Evolutionary conservation across 2,329 filamentous ascomycete genomes (phyloP), one percentile per base, ranked within the genome.

Genomic region (Coniochaeta hoffmannii): DNA sequence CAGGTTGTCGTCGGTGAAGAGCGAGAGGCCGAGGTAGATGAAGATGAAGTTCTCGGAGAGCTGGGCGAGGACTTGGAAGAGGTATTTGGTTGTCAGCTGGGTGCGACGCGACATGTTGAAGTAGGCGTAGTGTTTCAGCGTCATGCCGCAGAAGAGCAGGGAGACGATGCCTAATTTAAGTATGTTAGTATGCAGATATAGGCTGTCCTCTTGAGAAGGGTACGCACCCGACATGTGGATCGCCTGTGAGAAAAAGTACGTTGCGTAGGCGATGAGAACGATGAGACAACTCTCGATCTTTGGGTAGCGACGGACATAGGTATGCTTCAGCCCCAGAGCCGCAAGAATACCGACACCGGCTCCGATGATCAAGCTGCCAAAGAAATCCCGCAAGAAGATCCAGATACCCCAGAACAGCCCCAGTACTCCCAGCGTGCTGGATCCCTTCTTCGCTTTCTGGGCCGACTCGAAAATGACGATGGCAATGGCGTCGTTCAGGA

Each of bases 101-200:
- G 94, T 97, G 59, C 94, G 87, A 51, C 94, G 86, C 30, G 94
- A 99, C 94, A 99, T 99, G 76, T 99, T 99, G 79, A 97, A 97
- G 74, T 99, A 99, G 59, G 94, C 94, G 67, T 99, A 99, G 69
- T 99, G 94, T 73, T 99, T 99, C 60, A 99, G 78, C 11, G 94
- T 97, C 63, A 99, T 99, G 55, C 94, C 94, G 71, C 94, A 99
- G 76, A 99, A 99, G 1, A 99, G 79, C 57, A 99, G 78, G 24
- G 94, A 96, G 62, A 99, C 94, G 65, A 99, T 99, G 63, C 92
- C 90, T 94, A 62, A 17, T 28, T 14, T 4, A 17, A 44, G n/a
- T 8, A 38, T 9, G 14, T 51, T 15, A 17, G 53, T 65, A n/a
- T n/a, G n/a, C n/a, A 66, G 59, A 12, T 0, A 17, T 4, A 31